Conservation (phyloP, 1,284 basidiomycete genomes). For the Lignosus rhinocerotis region DNA sequence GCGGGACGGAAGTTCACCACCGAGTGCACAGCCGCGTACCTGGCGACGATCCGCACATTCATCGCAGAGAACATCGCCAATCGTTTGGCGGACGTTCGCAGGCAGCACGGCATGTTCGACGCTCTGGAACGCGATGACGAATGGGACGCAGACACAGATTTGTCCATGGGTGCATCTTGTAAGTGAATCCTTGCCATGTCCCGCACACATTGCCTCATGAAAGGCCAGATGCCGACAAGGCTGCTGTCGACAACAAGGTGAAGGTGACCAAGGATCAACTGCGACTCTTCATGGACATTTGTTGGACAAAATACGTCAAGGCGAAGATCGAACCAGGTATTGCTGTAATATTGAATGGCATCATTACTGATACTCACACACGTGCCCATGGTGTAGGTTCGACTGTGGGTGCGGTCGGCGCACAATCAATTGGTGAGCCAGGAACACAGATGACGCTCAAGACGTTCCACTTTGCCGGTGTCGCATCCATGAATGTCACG, state of each 20-base stretch:
- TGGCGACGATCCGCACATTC: slow-evolving; percentile 77
- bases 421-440: slow-evolving; percentile 99
- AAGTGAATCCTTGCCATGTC: slow-evolving; percentile 23
- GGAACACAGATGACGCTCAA: slow-evolving; percentile 99
- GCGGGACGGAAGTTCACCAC: slow-evolving; percentile 59
- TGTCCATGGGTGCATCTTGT: slow-evolving; percentile 77
- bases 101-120: slow-evolving; percentile 82
- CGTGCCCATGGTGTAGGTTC: slow-evolving; percentile 56
- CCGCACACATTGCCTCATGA: not conserved
- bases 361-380: not conserved
- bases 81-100: slow-evolving; percentile 70
- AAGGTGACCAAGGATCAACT: slow-evolving; percentile 89
- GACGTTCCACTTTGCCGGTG: slow-evolving; percentile 99
- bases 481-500: slow-evolving; percentile 99
- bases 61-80: slow-evolving; percentile 70
- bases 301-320: slow-evolving; percentile 90
- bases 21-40: slow-evolving; percentile 78
- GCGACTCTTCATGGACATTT: slow-evolving; percentile 79
- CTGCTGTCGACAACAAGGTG: slow-evolving; percentile 84
- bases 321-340: slow-evolving; percentile 92
- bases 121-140: slow-evolving; percentile 76
- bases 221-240: slow-evolving; percentile 56
- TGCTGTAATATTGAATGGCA: slow-evolving; percentile 4
- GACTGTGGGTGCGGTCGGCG: slow-evolving; percentile 97
- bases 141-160: slow-evolving; percentile 79